These are phyloP conservation scores for Rhododendron mucronatum DNA, from an alignment of 148 eudicot genomes.

Conservation along the genomic window DNA sequence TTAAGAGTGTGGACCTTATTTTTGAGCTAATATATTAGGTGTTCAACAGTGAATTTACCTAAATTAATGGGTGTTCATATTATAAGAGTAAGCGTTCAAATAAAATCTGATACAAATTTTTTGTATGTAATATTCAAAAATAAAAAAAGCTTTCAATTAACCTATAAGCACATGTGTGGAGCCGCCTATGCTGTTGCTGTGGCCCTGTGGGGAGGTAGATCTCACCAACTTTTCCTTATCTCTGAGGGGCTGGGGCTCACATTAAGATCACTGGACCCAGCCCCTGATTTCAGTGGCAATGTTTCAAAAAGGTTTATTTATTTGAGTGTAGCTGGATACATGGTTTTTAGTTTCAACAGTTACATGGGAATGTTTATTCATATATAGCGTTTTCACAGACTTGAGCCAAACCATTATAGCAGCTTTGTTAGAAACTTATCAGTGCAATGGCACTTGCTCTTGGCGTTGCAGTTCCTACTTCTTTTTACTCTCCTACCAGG, in stretches of 20 bases:
- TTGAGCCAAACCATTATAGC: neutral
- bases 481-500: neutral
- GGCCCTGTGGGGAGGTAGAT: too few species aligned
- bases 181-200: too few species aligned
- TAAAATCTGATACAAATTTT: too few species aligned
- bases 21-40: too few species aligned
- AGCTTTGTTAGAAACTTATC: neutral
- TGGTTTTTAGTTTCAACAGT: neutral
- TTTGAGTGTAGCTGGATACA: neutral
- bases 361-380: neutral
- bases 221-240: neutral
- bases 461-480: neutral
- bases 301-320: neutral
- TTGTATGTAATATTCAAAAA: too few species aligned
- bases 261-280: neutral
- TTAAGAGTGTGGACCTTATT: too few species aligned
- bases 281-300: neutral
- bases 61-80: too few species aligned
- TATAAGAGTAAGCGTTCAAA: too few species aligned
- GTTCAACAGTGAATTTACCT: too few species aligned
- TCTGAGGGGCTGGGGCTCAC: neutral
- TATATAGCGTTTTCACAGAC: neutral
- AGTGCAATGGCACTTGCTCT: neutral
- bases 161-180: too few species aligned
- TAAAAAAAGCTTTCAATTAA: too few species aligned